phyloP scores from a whole-genome alignment of 2,329 filamentous ascomycete species.

The Penicillium sp. region DNA sequence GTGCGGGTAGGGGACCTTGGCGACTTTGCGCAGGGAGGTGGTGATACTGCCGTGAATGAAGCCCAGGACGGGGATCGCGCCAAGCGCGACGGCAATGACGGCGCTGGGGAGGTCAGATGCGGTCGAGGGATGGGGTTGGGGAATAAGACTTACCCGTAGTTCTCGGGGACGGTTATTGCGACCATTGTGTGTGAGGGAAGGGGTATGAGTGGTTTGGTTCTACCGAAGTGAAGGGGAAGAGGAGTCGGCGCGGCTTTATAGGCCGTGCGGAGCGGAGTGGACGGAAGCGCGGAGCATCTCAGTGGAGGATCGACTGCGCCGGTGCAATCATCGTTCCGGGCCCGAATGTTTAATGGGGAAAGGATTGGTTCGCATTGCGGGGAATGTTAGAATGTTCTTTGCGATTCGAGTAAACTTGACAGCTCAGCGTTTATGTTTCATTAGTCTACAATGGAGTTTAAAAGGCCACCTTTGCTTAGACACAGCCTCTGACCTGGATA shows the following conservation, averaged over 20 bases:
- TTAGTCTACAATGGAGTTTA: too few species aligned
- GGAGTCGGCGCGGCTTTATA: conserved; percentile 14
- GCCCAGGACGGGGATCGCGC: conserved; percentile 58
- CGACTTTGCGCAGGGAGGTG: conserved; percentile 52
- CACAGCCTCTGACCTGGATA: too few species aligned
- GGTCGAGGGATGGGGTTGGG: background rate
- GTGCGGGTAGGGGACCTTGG: conserved; percentile 62
- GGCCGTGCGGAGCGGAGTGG: background rate
- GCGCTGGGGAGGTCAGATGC: conserved; percentile 47
- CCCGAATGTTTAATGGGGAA: too few species aligned
- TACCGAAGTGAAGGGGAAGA: background rate
- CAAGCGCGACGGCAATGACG: conserved; percentile 59
- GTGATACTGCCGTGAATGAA: conserved; percentile 57
- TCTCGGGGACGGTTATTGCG: conserved; percentile 50
- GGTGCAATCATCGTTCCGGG: conserved; percentile 1
- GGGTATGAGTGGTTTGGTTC: too few species aligned
- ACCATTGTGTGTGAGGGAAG: conserved; percentile 46
- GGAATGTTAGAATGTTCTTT: too few species aligned
- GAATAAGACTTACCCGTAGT: conserved; percentile 52
- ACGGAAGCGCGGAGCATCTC: too few species aligned
- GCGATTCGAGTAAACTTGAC: too few species aligned
- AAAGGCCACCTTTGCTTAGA: too few species aligned
- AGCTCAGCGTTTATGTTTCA: too few species aligned
- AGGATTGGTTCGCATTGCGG: too few species aligned
- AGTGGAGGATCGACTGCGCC: background rate